phyloP scores from a whole-genome alignment of 2,329 filamentous ascomycete genomes.

The Dryadomyces sulphureus region DNA sequence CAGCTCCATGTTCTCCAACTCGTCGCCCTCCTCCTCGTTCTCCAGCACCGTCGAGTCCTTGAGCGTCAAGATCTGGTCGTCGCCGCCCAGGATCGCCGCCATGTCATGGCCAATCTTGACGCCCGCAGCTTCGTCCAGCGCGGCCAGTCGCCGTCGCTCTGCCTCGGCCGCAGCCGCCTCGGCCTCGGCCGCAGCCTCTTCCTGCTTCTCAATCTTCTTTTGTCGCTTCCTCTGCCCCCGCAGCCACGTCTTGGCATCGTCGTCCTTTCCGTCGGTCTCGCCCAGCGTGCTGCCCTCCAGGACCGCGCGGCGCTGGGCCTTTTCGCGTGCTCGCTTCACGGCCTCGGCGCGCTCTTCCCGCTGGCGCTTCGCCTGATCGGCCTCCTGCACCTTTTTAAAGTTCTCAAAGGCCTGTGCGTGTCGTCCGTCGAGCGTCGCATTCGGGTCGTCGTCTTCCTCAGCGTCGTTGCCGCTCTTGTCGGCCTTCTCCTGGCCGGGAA shows the following conservation, averaged over 20 bases:
- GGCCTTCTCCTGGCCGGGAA: constrained; percentile 44
- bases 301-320: constrained; percentile 58
- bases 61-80: constrained; percentile 85
- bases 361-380: constrained; percentile 61
- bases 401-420: constrained; percentile 62
- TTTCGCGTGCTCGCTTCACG: constrained; percentile 76
- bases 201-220: constrained; percentile 76
- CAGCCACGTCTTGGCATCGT: constrained; percentile 78
- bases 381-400: constrained; percentile 49
- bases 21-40: constrained; percentile 76
- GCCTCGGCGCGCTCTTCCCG: constrained; percentile 70
- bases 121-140: constrained; percentile 53
- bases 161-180: constrained; percentile 34
- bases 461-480: constrained; percentile 19
- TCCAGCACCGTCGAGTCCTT: constrained; percentile 81
- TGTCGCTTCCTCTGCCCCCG: constrained; percentile 83
- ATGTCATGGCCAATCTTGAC: constrained; percentile 86
- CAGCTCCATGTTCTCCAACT: constrained; percentile 65
- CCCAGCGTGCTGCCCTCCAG: constrained; percentile 75
- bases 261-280: constrained; percentile 51
- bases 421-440: constrained; percentile 73
- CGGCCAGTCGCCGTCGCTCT: not conserved
- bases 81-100: constrained; percentile 62
- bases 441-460: constrained; percentile 50
- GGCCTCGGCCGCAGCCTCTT: constrained; percentile 59